phyloP scores from a whole-genome alignment of 805 yeast genomes.

The Blastobotrys peoriensis region DNA sequence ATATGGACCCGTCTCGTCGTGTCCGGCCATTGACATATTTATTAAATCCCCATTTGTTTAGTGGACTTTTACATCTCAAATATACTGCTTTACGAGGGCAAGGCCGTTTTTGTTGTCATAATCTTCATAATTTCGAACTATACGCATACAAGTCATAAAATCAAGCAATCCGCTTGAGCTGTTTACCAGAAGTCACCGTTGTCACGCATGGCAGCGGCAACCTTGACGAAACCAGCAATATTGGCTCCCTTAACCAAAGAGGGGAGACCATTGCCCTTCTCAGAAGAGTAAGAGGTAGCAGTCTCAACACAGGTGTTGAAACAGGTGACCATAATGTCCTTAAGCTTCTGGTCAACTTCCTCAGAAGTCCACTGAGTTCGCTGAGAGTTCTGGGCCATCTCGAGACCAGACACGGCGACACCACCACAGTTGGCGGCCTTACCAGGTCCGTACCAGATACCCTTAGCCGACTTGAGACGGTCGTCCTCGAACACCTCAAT shows the following conservation, averaged over 20 bases:
- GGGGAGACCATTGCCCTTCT: conserved; percentile 66
- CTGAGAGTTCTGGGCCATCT: conserved; percentile 99
- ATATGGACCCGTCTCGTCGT: neutral
- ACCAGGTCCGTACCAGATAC: conserved; percentile 98
- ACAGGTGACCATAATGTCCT: conserved; percentile 88
- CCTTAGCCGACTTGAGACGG: conserved; percentile 28
- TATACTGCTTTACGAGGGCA: too few relatives aligned
- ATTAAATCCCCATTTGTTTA: neutral
- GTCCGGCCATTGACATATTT: neutral
- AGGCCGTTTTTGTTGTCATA: too few relatives aligned
- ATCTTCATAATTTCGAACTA: too few relatives aligned
- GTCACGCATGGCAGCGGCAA: conserved; percentile 96
- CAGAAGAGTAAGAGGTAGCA: conserved; percentile 72
- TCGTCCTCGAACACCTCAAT: conserved; percentile 79
- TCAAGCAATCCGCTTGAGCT: too few relatives aligned
- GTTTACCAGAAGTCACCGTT: conserved; percentile 70
- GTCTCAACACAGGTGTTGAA: conserved; percentile 89
- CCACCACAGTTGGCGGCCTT: conserved; percentile 99
- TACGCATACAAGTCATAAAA: too few relatives aligned
- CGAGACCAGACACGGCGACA: conserved; percentile 97
- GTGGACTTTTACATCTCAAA: too few relatives aligned
- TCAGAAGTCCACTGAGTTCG: conserved; percentile 86
- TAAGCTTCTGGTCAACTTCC: conserved; percentile 86
- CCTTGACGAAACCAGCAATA: conserved; percentile 98
- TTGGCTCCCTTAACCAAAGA: conserved; percentile 98